These are phyloP conservation scores for Globisporangium acanthophoron DNA, from an alignment of 352 stramenopile species.

Conservation along the genomic window DNA sequence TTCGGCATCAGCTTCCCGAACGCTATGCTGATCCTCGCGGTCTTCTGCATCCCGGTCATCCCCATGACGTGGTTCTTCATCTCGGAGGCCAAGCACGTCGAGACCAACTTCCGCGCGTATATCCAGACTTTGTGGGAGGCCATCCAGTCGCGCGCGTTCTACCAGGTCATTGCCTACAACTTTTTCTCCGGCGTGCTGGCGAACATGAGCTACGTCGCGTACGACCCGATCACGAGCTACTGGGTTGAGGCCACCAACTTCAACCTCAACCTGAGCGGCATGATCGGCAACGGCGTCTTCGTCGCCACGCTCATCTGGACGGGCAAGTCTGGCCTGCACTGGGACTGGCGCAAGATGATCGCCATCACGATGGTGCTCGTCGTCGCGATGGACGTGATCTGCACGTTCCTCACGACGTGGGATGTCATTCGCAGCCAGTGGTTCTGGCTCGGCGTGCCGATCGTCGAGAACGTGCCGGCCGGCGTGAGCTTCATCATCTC, in stretches of 20 bases:
- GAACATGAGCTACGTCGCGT: constrained; percentile 15
- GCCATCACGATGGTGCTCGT: constrained; percentile 8
- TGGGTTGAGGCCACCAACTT: constrained; percentile 12
- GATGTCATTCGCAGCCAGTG: constrained; percentile 14
- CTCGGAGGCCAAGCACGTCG: too few species aligned
- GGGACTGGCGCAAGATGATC: constrained; percentile 21
- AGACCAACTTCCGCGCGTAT: too few species aligned
- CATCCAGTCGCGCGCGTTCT: too few species aligned
- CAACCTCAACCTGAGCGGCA: constrained; percentile 11
- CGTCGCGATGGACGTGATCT: constrained; percentile 14
- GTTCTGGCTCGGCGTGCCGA: too few species aligned
- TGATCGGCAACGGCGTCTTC: constrained; percentile 7
- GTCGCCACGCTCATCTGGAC: constrained; percentile 11
- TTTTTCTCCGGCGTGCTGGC: neutral
- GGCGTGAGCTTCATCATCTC: constrained; percentile 24
- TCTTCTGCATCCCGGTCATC: too few species aligned
- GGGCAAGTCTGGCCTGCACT: constrained; percentile 20
- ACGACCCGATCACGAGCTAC: constrained; percentile 14
- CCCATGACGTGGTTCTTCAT: too few species aligned
- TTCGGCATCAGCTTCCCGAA: too few species aligned
- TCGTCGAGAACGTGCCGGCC: constrained; percentile 14
- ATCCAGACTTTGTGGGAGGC: too few species aligned
- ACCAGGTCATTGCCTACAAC: too few species aligned
- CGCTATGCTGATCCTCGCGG: too few species aligned
- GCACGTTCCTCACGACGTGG: constrained; percentile 20